A percentile compares a stretch with the other conserved stretches of the same genome.
Conservation (phyloP, 129 eudicot genomes). For the Flaveria brownii region DNA sequence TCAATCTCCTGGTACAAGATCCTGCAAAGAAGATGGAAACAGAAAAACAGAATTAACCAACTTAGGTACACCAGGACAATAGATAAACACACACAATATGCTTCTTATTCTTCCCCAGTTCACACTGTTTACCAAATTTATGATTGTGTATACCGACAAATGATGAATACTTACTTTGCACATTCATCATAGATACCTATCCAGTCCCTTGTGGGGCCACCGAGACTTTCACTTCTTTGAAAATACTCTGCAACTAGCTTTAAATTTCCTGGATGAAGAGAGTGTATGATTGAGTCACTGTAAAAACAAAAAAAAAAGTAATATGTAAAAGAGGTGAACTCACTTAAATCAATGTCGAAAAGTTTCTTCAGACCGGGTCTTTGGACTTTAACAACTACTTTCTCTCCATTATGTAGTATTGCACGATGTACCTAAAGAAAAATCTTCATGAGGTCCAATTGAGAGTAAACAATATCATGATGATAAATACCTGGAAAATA, state of each 20-base stretch:
- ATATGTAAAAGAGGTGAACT: conserved; percentile 31
- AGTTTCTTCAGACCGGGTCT: conserved; percentile 96
- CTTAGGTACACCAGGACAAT: conserved; percentile 11
- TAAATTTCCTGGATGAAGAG: conserved; percentile 62
- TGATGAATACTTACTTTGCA: conserved; percentile 63
- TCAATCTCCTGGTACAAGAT: conserved; percentile 96
- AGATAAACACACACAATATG: background rate
- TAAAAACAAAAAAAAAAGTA: background rate
- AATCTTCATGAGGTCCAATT: conserved; percentile 28
- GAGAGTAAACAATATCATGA: background rate
- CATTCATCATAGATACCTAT: conserved; percentile 98
- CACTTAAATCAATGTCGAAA: conserved; percentile 93
- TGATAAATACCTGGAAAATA: background rate
- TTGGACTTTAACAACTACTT: conserved; percentile 92
- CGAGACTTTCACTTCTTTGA: conserved; percentile 86
- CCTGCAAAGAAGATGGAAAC: conserved; percentile 44
- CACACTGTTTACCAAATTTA: conserved; percentile 7
- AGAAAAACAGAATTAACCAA: conserved; percentile 9
- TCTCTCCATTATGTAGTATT: conserved; percentile 88
- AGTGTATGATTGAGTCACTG: conserved; percentile 6
- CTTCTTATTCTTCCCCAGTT: conserved; percentile 6
- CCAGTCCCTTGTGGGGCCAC: conserved; percentile 98
- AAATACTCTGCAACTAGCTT: conserved; percentile 88
- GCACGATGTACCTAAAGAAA: conserved; percentile 89
- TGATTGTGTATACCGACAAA: background rate